Base-by-base conservation (phyloP, 306 rosid genomes). In the Cajanus cajan region DNA sequence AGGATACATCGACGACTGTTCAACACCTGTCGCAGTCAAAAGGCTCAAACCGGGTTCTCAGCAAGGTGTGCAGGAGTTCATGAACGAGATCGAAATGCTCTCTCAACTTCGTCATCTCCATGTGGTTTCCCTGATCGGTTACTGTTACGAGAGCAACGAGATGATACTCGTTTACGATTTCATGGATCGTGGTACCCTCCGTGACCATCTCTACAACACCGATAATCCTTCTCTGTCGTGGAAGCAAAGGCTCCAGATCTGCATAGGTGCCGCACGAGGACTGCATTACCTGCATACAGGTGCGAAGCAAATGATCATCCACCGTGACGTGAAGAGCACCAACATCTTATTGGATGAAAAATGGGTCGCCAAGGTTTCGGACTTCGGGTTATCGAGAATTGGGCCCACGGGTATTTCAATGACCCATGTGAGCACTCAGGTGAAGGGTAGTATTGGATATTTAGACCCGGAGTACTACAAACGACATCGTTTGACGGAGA, bases 311-410 rank as follows among this genome's bases (percentile, higher is more conserved):
- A 71, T 41, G 0, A 76, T 89, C 52, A 89, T 89, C 10, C 93
- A 87, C 24, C 89, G 89, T 6, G 93, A 89, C 8, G 84, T 89
- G 5, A 89, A 85, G 68, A 67, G 84, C 1, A 72, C 84, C 0
- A 86, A 86, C 1, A 86, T 89, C 4, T 24, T 89, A 4, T 40
- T 86, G 31, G 88, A 89, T 6, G 87, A 84, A 9, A 78, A 82
- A 7, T 62, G 44, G 44, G 68, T 33, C 11, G 86, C 89, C 0
- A 89, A 89, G 64, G 87, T 85, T 28, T 87, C 85, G 0, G 89
- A 87, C 34, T 89, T 89, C 1, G 91, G 93, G 0, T 10, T 72
- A 28, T 36, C 34, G 4, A 6, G 59, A 52, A 18, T 72, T 6
- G 76, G 76, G 8, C 62, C 76, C 5, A 45, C 37, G 5, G 47